These are phyloP conservation scores for Fraxinus baroniana DNA, from an alignment of 305 asterid species.

Conservation along the genomic window DNA sequence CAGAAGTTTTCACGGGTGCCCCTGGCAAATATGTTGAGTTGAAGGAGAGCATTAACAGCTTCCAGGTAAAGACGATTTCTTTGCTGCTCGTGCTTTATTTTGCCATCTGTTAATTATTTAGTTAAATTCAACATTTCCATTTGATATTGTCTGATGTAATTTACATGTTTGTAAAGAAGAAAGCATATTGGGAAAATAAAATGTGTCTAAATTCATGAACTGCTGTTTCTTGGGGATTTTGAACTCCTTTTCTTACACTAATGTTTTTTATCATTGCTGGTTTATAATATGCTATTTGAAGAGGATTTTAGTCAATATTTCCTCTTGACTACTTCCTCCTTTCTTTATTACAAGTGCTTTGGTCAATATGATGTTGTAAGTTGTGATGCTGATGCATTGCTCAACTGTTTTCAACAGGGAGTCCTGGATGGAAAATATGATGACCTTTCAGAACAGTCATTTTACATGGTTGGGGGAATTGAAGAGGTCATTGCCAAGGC, in stretches of 20 bases:
- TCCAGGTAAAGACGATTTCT: slow-evolving; percentile 27
- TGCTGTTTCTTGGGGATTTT: not conserved
- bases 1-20: slow-evolving; percentile 46
- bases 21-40: slow-evolving; percentile 45
- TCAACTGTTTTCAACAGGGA: slow-evolving; percentile 36
- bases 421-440: slow-evolving; percentile 95
- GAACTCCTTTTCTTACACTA: not conserved
- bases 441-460: slow-evolving; percentile 92
- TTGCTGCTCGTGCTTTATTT: not conserved
- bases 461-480: slow-evolving; percentile 98
- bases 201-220: not conserved
- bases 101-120: not conserved
- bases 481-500: slow-evolving; percentile 97
- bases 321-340: not conserved
- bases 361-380: not conserved
- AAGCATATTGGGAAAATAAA: not conserved
- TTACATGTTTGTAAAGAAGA: not conserved
- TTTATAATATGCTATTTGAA: not conserved
- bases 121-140: not conserved
- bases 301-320: not conserved
- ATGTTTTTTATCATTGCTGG: not conserved
- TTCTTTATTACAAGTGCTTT: not conserved
- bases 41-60: slow-evolving; percentile 38
- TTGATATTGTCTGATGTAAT: not conserved
- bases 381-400: slow-evolving; percentile 11